A percentile compares a stretch with the other conserved stretches of the same genome.
These are phyloP conservation scores for Coemansia sp. DNA, from an alignment of 192 early-diverging fungal species.

Conservation along the genomic window DNA sequence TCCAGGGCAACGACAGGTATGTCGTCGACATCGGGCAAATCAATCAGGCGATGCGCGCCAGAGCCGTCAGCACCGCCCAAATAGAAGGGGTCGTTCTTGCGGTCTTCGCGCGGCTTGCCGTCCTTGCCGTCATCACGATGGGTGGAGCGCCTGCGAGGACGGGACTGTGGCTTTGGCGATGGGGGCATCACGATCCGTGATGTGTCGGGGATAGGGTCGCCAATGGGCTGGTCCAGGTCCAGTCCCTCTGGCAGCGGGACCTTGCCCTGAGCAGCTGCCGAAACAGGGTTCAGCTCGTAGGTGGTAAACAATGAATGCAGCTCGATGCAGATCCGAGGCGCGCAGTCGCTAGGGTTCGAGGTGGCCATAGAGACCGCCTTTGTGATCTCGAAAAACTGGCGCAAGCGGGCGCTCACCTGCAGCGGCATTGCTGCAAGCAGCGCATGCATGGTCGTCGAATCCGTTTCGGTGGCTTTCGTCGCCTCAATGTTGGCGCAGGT, in stretches of 20 bases:
- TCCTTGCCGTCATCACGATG: neutral
- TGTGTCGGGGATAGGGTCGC: conserved; percentile 65
- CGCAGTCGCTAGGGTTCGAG: conserved; percentile 31
- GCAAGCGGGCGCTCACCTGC: conserved; percentile 56
- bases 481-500: neutral
- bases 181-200: conserved; percentile 54
- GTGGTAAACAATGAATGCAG: conserved; percentile 67
- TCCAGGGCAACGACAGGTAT: conserved; percentile 78
- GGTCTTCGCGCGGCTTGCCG: conserved; percentile 15
- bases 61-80: conserved; percentile 34
- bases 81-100: conserved; percentile 63
- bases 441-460: conserved; percentile 13
- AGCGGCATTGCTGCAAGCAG: conserved; percentile 67
- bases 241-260: conserved; percentile 85
- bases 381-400: conserved; percentile 34
- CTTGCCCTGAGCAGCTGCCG: conserved; percentile 82
- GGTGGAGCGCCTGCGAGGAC: conserved; percentile 8
- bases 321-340: conserved; percentile 55
- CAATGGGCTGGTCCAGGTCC: conserved; percentile 79
- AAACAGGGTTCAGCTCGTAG: conserved; percentile 88
- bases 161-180: conserved; percentile 19
- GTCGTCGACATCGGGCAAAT: conserved; percentile 70
- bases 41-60: conserved; percentile 26
- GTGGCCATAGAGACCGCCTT: conserved; percentile 36
- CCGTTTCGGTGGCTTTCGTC: neutral